Evolutionary conservation across 129 eudicot species (phyloP).

Genomic region (Silybum marianum): DNA sequence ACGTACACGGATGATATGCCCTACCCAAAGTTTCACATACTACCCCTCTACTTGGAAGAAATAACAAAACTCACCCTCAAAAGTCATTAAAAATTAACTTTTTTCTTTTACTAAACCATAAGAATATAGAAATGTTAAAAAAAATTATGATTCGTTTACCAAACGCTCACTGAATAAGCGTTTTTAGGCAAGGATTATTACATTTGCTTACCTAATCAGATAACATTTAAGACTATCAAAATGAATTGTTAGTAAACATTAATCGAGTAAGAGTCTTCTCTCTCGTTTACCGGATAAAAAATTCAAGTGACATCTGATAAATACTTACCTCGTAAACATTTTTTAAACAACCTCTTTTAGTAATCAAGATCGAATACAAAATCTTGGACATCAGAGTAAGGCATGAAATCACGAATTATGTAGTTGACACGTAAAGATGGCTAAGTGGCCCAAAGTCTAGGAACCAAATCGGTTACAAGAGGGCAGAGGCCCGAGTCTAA

Average conservation of each 20-base stretch:
- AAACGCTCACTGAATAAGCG: too few relatives aligned
- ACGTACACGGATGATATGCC: not conserved
- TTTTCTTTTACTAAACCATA: not conserved
- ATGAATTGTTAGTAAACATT: not conserved
- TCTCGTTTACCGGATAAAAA: not conserved
- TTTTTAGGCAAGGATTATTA: too few relatives aligned
- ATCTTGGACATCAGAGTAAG: not conserved
- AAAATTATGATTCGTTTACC: not conserved
- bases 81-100: not conserved
- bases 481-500: not conserved
- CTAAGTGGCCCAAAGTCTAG: not conserved
- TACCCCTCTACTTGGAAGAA: conserved; percentile 6
- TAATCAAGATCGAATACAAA: not conserved
- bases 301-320: too few relatives aligned
- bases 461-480: not conserved
- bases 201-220: too few relatives aligned
- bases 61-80: not conserved
- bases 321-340: too few relatives aligned
- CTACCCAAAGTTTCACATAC: not conserved
- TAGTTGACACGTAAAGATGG: not conserved
- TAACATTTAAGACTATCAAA: too few relatives aligned
- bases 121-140: too few relatives aligned
- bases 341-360: not conserved
- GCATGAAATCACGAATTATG: not conserved
- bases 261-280: not conserved